These are phyloP conservation scores for Diaporthe ampelina DNA, from an alignment of 2,329 filamentous ascomycete species.

Conservation along the genomic window DNA sequence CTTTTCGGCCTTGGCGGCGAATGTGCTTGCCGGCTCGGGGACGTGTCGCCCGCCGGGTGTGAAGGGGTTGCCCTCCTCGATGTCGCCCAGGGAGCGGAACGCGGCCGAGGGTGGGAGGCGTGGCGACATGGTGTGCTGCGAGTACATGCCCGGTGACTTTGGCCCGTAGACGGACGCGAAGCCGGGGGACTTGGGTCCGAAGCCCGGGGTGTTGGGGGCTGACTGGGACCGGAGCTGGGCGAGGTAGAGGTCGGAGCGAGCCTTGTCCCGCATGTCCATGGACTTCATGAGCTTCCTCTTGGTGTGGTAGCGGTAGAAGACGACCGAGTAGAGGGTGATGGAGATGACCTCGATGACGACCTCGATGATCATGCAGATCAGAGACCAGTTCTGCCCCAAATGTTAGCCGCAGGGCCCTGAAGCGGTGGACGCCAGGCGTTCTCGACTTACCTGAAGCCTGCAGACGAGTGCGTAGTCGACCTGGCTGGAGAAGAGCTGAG, in stretches of 20 bases:
- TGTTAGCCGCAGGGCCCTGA: slow-evolving; percentile 46
- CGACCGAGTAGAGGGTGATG: slow-evolving; percentile 91
- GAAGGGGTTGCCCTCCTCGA: slow-evolving; percentile 60
- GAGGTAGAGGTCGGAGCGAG: slow-evolving; percentile 94
- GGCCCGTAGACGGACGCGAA: slow-evolving; percentile 51
- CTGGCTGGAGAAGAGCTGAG: slow-evolving; percentile 82
- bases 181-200: slow-evolving; percentile 77
- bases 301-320: slow-evolving; percentile 98
- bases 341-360: slow-evolving; percentile 92
- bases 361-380: slow-evolving; percentile 98
- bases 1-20: slow-evolving; percentile 60
- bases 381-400: slow-evolving; percentile 82
- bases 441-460: slow-evolving; percentile 78
- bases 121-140: slow-evolving; percentile 69
- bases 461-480: slow-evolving; percentile 93
- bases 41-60: slow-evolving; percentile 67
- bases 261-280: slow-evolving; percentile 95
- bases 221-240: slow-evolving; percentile 87
- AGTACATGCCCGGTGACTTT: slow-evolving; percentile 55
- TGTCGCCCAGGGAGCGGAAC: slow-evolving; percentile 60
- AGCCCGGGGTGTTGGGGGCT: slow-evolving; percentile 93
- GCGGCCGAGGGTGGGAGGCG: slow-evolving; percentile 69
- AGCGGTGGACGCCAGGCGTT: neutral
- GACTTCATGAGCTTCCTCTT: slow-evolving; percentile 96
- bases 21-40: slow-evolving; percentile 74